Percentiles rank a stretch among this genome's conserved stretches.
These are phyloP conservation scores for Aureobasidium mangrovei DNA, from an alignment of 2,329 filamentous ascomycete genomes.

Conservation along the genomic window DNA sequence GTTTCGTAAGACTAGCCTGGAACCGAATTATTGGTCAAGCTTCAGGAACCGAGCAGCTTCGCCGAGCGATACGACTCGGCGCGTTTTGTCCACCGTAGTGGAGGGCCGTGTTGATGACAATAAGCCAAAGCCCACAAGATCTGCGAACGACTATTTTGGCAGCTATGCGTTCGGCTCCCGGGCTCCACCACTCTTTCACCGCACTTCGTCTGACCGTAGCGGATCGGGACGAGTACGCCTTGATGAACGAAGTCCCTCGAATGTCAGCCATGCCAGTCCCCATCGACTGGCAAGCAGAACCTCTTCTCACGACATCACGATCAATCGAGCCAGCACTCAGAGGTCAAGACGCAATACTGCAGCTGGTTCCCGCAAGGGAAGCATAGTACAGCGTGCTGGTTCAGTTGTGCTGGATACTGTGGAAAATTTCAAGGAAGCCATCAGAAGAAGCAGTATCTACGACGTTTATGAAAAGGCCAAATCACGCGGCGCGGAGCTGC, in stretches of 20 bases:
- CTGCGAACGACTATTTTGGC: neutral
- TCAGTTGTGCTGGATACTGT: conserved; percentile 6
- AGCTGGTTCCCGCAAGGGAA: neutral
- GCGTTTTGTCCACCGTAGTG: neutral
- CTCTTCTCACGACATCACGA: neutral
- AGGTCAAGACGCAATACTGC: neutral
- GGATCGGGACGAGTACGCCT: neutral
- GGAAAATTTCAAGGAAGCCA: neutral
- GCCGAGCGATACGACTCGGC: neutral
- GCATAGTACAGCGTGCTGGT: conserved; percentile 3
- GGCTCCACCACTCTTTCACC: neutral
- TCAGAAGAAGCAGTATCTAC: conserved; percentile 15
- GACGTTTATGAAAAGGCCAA: conserved; percentile 22
- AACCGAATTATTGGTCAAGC: neutral
- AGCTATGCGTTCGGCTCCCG: neutral
- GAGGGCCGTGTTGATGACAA: neutral
- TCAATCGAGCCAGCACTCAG: neutral
- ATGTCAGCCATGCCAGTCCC: neutral
- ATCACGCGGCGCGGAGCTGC: conserved; percentile 15
- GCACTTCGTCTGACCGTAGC: neutral
- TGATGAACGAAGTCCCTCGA: neutral
- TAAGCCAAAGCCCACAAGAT: neutral
- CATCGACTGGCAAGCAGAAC: neutral
- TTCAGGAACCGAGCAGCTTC: neutral
- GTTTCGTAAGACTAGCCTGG: conserved; percentile 10